Evolutionary conservation across 2,329 filamentous ascomycete species (phyloP), one percentile per base, ranked within the genome.

Genomic region (Venturia asperata): DNA sequence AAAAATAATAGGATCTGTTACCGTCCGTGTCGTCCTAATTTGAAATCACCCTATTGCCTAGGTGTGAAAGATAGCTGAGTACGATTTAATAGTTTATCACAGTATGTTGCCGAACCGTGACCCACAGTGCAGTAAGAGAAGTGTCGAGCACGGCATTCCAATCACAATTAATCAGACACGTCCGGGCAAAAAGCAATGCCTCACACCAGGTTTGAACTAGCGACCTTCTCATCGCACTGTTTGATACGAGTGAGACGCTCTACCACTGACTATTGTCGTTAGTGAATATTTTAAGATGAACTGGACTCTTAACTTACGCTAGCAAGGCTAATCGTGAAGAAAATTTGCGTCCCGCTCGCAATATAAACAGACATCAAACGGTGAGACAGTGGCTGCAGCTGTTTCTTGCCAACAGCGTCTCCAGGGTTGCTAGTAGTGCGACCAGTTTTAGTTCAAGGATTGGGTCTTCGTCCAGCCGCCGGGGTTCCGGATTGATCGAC

Each of bases 121-220:
- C 30, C 30, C 6, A 34, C 6, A 34, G 30, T 3, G 3, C 3
- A 34, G 30, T 34, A 34, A 34, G 6, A 34, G 6, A 34, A 6
- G 30, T 3, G 30, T 6, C 6, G 30, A 34, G 30, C 6, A 34
- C 30, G 30, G 30, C 6, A 34, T 34, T 34, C 6, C 30, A 34
- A 34, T 34, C 30, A 34, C 30, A 34, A 47, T 47, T 21, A 21
- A 34, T 34, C 52, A 58, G 34, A n/a, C 47, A 3, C 10, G 11
- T 11, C 2, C 2, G 27, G 6, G 4, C 27, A n/a, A 58, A 58
- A 58, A 58, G 13, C 5, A 3, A 13, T 58, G 52, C 52, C 52
- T 37, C 52, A 34, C 27, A 34, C 27, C 52, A 37, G 52, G 30
- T 34, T 58, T 58, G 52, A 58, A 58, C 52, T 37, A 37, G 27